Conservation (phyloP, 306 rosid species). For the Cucumis melo region DNA sequence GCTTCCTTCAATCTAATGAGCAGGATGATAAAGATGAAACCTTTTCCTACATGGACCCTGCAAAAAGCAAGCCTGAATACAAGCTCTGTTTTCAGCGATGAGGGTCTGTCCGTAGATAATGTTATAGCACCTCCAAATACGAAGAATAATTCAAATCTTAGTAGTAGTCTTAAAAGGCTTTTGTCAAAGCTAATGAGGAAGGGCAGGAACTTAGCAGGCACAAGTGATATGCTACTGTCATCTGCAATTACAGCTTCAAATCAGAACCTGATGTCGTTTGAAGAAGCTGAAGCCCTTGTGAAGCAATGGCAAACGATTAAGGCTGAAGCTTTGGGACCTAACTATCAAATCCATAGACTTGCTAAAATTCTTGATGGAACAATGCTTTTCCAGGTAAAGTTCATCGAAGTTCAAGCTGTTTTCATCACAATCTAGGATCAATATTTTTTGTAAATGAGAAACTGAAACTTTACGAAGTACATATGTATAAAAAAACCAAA, state of each 20-base stretch:
- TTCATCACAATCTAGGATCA: background rate
- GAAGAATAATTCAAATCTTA: constrained; percentile 28
- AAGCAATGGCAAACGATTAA: constrained; percentile 84
- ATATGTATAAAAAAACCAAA: background rate
- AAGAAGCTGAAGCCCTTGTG: constrained; percentile 86
- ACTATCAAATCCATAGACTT: constrained; percentile 51
- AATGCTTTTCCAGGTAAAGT: constrained; percentile 81
- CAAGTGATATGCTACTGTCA: constrained; percentile 22
- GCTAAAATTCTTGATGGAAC: constrained; percentile 71
- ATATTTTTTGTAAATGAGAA: background rate
- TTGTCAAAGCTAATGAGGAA: constrained; percentile 27
- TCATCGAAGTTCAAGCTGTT: background rate
- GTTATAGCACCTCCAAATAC: constrained; percentile 36
- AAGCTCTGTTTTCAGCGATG: constrained; percentile 23
- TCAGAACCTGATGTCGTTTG: constrained; percentile 54
- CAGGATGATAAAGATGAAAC: constrained; percentile 27
- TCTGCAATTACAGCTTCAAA: constrained; percentile 22
- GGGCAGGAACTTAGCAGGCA: constrained; percentile 25
- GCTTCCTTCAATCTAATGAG: constrained; percentile 44
- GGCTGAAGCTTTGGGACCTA: constrained; percentile 92
- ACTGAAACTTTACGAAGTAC: background rate
- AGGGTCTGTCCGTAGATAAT: constrained; percentile 38
- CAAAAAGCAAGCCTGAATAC: constrained; percentile 19
- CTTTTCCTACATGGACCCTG: constrained; percentile 26
- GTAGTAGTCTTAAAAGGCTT: constrained; percentile 40